A percentile compares a stretch with the other conserved stretches of the same genome.
phyloP scores from a whole-genome alignment of 805 yeast species.

The Yarrowia keelungensis region DNA sequence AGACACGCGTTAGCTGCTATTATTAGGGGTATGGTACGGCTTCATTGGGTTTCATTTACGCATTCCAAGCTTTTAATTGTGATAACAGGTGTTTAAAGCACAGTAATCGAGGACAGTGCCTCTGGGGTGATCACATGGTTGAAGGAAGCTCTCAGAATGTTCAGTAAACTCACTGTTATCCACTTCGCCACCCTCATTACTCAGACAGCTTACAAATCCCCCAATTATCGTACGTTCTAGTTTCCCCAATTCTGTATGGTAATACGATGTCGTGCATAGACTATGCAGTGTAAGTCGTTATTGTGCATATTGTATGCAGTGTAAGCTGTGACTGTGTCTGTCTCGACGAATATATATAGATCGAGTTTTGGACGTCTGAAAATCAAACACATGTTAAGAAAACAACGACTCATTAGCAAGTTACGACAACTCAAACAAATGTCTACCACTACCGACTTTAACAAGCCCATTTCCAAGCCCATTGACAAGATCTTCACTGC shows the following conservation, averaged over 20 bases:
- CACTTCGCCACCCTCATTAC: no score
- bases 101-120: no score
- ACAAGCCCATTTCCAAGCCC: slow-evolving; percentile 3
- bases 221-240: neutral
- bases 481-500: slow-evolving; percentile 54
- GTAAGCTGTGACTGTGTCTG: neutral
- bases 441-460: neutral
- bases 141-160: no score
- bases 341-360: neutral
- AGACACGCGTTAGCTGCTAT: no score
- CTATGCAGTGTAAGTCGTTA: neutral
- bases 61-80: no score
- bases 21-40: neutral
- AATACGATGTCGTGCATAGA: slow-evolving; percentile 13
- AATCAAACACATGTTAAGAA: neutral
- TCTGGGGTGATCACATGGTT: no score
- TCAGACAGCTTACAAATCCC: neutral
- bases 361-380: neutral
- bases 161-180: no score
- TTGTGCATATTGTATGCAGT: neutral
- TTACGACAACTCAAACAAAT: slow-evolving; percentile 6
- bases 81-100: no score
- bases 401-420: slow-evolving; percentile 1
- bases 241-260: neutral
- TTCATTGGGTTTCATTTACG: no score